Conservation (phyloP, 257 asterid genomes). For the Nyctanthes arbortristis region DNA sequence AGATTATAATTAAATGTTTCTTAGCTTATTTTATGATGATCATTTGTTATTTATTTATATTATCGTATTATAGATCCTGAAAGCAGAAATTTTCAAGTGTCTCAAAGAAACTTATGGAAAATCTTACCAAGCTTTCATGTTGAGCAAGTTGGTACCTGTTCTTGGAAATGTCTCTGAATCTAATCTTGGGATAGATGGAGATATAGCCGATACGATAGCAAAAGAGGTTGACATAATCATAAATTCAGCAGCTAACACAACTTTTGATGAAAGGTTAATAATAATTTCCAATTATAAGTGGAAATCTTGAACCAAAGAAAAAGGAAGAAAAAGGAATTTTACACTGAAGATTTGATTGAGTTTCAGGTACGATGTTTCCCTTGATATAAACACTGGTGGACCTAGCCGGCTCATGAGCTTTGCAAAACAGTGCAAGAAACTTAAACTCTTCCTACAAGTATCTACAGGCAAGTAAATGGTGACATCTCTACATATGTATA, state of each 20-base stretch:
- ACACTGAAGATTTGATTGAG: conserved; percentile 10
- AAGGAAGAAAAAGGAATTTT: neutral
- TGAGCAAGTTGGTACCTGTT: conserved; percentile 83
- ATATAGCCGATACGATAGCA: conserved; percentile 45
- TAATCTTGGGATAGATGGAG: conserved; percentile 66
- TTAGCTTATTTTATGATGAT: neutral
- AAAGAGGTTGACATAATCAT: conserved; percentile 73
- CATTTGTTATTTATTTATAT: neutral
- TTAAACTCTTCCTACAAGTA: conserved; percentile 74
- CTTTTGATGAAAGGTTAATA: conserved; percentile 80
- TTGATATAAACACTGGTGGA: conserved; percentile 82
- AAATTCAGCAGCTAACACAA: conserved; percentile 90
- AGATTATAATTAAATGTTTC: neutral
- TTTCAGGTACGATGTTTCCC: conserved; percentile 82
- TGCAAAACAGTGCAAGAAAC: conserved; percentile 70
- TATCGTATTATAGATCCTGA: conserved; percentile 45
- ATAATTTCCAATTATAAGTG: neutral
- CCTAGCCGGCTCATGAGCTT: conserved; percentile 74
- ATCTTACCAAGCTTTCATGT: conserved; percentile 73
- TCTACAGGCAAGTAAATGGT: conserved; percentile 76
- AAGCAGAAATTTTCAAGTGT: conserved; percentile 70
- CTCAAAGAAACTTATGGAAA: conserved; percentile 77
- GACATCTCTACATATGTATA: neutral
- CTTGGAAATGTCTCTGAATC: conserved; percentile 78
- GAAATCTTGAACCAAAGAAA: neutral